Base-by-base conservation (phyloP, 176 grass and related monocot species). In the Tuctoria greenei region DNA sequence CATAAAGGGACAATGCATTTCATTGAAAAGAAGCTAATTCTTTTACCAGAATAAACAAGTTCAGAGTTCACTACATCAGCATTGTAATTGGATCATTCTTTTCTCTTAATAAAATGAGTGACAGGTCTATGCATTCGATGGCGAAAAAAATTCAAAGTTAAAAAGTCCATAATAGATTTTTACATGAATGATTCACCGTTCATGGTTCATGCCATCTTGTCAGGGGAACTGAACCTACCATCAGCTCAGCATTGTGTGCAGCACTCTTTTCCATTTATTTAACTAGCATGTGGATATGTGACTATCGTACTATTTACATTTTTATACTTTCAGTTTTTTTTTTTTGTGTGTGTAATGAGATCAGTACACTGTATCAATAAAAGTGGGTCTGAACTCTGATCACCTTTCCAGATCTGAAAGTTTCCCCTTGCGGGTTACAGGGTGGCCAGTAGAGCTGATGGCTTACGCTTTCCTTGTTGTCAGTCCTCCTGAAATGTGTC, bases 361-460 rank as follows among this genome's bases (percentile, higher is more conserved):
- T 51, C 62, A 62, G 21, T 70, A 46, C 56, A 36, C 5, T 69
- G 23, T 44, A 77, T 72, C 79, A 59, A 69, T 70, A 63, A 83
- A 76, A 71, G 74, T 81, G 78, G 60, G 72, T 40, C 24, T 80
- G 77, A 60, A 65, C 34, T 40, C 24, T 80, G 77, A 60, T 69
- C 34, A 66, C 67, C 34, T 69, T 92, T 70, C 58, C 69, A 94
- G 95, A 50, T 87, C 69, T 66, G 86, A 94, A 83, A 90, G 87
- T 74, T 98, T 92, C 73, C 95, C 95, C 28, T 86, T 98, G 89
- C 83, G 88, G 71, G 82, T 98, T 26, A 94, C 89, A 54, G 95
- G 95, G 12, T 98, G 91, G 95, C 87, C 95, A 65, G 79, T 98
- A 87, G 95, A 98, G 81, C 84, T 98, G 73, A 94, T 92, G 89